Base-by-base conservation (phyloP, 352 stramenopile species). In the Globisporangium acanthophoron region DNA sequence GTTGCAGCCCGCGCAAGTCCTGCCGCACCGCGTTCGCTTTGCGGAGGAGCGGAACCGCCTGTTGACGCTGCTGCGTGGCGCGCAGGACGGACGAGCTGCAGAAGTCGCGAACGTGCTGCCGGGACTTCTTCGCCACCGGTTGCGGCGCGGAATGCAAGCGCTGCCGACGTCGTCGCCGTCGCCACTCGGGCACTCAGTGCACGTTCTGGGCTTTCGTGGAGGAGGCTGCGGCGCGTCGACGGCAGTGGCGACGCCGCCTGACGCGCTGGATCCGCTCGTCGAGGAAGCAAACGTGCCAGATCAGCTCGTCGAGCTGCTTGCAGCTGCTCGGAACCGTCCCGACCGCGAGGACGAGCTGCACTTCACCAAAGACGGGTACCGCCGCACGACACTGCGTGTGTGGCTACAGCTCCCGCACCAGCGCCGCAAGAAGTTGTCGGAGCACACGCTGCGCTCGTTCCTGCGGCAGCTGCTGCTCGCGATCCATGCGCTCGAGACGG, bases 391-490 rank as follows among this genome's bases (percentile, higher is more conserved):
- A 16, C 51, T 86, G 35, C 63, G 54, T 11, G 48, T 55, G n/a
- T 91, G 81, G 78, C 64, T 88, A 24, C 37, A 57, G 0, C 63
- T 59, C 8, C 65, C 68, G 27, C 46, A 62, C 5, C 39, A 56
- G 0, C 64, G 56, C 5, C 63, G 69, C 27, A 43, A 59, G 5
- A 56, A 59, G 2, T 60, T 85, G 18, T 72, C 60, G 12, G 73
- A 78, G 51, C 52, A 41, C 24, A 69, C 65, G 18, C 60, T 90
- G 44, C 73, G 71, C 2, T 85, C 76, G 5, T 81, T 90, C 51
- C 54, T 85, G 33, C 65, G 71, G 11, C 80, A 94, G 64, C 65
- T 90, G 59, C 56, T 92, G 49, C 52, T 90, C 16, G 80, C 74
- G 0, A 61, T 88, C 43, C 54, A 70, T 16, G 75, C 78, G 29